These are phyloP conservation scores for Solanum peruvianum DNA, from an alignment of 257 asterid genomes.

Conservation along the genomic window DNA sequence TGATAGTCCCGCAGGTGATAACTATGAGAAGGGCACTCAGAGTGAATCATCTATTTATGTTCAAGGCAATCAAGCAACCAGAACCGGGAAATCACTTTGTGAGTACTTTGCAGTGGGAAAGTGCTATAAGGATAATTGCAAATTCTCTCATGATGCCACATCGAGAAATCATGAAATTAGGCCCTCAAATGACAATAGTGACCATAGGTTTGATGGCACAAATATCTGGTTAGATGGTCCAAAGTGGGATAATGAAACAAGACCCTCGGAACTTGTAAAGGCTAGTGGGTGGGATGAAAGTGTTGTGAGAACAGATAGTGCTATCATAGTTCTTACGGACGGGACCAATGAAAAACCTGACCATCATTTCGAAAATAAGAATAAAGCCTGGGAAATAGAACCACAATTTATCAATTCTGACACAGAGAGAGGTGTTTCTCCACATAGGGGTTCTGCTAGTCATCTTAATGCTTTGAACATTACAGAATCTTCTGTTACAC, in stretches of 20 bases:
- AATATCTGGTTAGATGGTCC: slow-evolving; percentile 26
- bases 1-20: slow-evolving; percentile 32
- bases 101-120: slow-evolving; percentile 63
- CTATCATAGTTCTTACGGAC: slow-evolving; percentile 11
- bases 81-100: slow-evolving; percentile 37
- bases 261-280: slow-evolving; percentile 11
- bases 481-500: slow-evolving; percentile 18
- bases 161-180: slow-evolving; percentile 21
- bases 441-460: slow-evolving; percentile 12
- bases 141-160: slow-evolving; percentile 51
- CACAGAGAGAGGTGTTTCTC: slow-evolving; percentile 14
- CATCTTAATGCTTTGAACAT: slow-evolving; percentile 15
- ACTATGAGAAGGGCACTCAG: slow-evolving; percentile 24
- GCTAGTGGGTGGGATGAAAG: slow-evolving; percentile 30
- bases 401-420: slow-evolving; percentile 9
- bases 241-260: slow-evolving; percentile 28
- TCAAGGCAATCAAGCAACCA: slow-evolving; percentile 16
- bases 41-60: slow-evolving; percentile 27
- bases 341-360: slow-evolving; percentile 19
- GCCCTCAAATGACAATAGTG: slow-evolving; percentile 18
- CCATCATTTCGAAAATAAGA: slow-evolving; percentile 13
- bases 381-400: slow-evolving; percentile 20
- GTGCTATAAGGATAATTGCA: slow-evolving; percentile 49
- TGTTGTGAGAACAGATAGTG: slow-evolving; percentile 4
- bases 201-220: slow-evolving; percentile 17